A percentile compares a stretch with the other conserved stretches of the same genome.
phyloP scores from a whole-genome alignment of 1,139 yeast species.

The Blastobotrys buckinghamii region DNA sequence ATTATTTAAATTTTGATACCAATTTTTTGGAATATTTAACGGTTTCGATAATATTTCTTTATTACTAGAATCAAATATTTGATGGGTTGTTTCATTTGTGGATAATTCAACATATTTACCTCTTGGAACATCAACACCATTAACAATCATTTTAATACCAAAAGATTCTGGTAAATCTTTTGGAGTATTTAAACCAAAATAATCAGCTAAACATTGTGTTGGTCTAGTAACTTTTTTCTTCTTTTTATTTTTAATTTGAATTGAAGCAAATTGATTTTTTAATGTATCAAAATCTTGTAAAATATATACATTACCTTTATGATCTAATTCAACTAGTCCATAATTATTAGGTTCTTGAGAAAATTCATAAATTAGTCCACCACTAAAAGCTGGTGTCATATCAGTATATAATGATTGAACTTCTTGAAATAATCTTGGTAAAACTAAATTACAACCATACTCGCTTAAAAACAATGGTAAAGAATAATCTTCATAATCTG shows the following conservation, averaged over 20 bases:
- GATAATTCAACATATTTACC: slow-evolving; percentile 42
- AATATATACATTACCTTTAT: slow-evolving; percentile 46
- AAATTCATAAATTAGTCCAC: slow-evolving; percentile 90
- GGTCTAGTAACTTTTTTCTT: slow-evolving; percentile 19
- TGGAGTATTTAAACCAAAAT: slow-evolving; percentile 28
- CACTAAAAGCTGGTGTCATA: slow-evolving; percentile 56
- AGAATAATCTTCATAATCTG: slow-evolving; percentile 53
- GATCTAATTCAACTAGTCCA: slow-evolving; percentile 67
- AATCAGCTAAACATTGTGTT: slow-evolving; percentile 23
- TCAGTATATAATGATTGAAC: slow-evolving; percentile 44
- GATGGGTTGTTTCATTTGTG: slow-evolving; percentile 36
- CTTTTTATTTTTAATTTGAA: slow-evolving; percentile 15
- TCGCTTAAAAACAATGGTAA: slow-evolving; percentile 87
- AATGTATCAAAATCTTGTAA: slow-evolving; percentile 32
- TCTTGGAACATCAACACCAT: slow-evolving; percentile 26
- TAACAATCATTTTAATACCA: slow-evolving; percentile 23
- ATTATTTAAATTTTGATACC: background rate
- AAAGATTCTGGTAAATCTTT: slow-evolving; percentile 27
- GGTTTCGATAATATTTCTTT: slow-evolving; percentile 46
- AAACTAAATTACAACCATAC: slow-evolving; percentile 84
- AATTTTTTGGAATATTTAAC: slow-evolving; percentile 14
- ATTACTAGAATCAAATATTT: slow-evolving; percentile 46
- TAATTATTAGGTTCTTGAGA: slow-evolving; percentile 85
- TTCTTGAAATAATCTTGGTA: slow-evolving; percentile 79
- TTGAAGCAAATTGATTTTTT: slow-evolving; percentile 17